phyloP scores from a whole-genome alignment of 208 protist genomes.

The Leishmania lainsoni region DNA sequence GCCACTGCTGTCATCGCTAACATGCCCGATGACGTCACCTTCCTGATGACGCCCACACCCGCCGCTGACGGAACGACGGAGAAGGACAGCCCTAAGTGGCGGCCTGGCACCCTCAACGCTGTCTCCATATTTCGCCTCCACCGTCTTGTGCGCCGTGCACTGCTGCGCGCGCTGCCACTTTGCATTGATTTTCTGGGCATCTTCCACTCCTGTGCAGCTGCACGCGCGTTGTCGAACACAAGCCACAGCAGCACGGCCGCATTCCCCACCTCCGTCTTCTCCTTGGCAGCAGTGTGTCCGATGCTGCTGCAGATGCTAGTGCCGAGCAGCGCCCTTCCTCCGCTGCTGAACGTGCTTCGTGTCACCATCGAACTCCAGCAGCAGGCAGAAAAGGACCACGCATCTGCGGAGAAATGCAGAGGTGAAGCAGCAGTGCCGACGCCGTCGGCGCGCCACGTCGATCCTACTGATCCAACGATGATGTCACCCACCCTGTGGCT shows the following conservation, averaged over 20 bases:
- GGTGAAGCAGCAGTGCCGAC: neutral
- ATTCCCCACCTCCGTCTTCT: slow-evolving; percentile 3
- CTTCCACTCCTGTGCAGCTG: neutral
- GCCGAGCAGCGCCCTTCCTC: slow-evolving; percentile 29
- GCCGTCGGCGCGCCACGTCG: neutral
- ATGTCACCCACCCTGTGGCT: slow-evolving; percentile 14
- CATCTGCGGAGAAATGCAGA: neutral
- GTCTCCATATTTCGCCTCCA: slow-evolving; percentile 48
- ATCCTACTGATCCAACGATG: slow-evolving; percentile 2
- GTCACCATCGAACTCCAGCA: slow-evolving; percentile 5
- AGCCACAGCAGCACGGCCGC: neutral
- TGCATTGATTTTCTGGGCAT: slow-evolving; percentile 34
- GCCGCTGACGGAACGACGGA: neutral
- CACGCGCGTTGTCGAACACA: neutral
- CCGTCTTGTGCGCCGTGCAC: slow-evolving; percentile 42
- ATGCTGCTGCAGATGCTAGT: slow-evolving; percentile 48
- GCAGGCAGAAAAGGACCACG: slow-evolving; percentile 2
- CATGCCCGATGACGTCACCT: slow-evolving; percentile 29
- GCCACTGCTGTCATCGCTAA: neutral
- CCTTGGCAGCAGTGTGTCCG: slow-evolving; percentile 33
- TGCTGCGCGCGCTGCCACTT: slow-evolving; percentile 52
- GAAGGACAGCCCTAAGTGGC: slow-evolving; percentile 13
- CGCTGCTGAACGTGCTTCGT: slow-evolving; percentile 25
- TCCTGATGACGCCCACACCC: slow-evolving; percentile 13
- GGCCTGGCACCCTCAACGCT: slow-evolving; percentile 32